Conservation (phyloP, 306 rosid genomes). For the Lotus japonicus region DNA sequence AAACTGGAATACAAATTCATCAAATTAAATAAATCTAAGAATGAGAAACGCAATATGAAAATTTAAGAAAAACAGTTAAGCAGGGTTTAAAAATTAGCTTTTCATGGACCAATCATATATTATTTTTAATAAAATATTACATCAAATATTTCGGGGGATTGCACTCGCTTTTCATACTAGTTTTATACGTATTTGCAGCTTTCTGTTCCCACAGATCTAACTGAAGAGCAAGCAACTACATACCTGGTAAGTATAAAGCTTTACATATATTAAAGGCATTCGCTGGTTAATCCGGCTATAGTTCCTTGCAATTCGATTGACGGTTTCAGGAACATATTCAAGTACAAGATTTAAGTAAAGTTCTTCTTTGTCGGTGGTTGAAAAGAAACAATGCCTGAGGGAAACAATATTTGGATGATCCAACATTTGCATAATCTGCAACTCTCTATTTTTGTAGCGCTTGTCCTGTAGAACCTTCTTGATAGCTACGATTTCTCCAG, state of each 20-base stretch:
- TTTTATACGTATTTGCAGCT: background rate
- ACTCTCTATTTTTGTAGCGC: slow-evolving; percentile 95
- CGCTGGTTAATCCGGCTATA: slow-evolving; percentile 87
- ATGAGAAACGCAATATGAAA: background rate
- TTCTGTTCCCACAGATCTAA: background rate
- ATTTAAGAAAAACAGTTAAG: background rate
- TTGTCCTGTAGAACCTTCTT: slow-evolving; percentile 99
- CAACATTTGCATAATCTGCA: slow-evolving; percentile 98
- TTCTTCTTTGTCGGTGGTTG: slow-evolving; percentile 93
- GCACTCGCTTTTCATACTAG: background rate
- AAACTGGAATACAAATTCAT: background rate
- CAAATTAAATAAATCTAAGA: background rate
- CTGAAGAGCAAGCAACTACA: slow-evolving; percentile 7
- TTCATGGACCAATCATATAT: background rate
- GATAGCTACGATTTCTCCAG: slow-evolving; percentile 97
- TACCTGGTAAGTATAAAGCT: slow-evolving; percentile 96
- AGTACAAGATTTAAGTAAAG: slow-evolving; percentile 91
- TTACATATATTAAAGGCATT: slow-evolving; percentile 92
- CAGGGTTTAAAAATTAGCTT: background rate
- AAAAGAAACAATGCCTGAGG: slow-evolving; percentile 84
- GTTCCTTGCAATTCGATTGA: slow-evolving; percentile 81
- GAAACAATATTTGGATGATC: slow-evolving; percentile 96
- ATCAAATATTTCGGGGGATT: background rate
- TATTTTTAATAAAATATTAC: background rate
- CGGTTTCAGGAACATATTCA: slow-evolving; percentile 93